phyloP scores from a whole-genome alignment of 2,329 filamentous ascomycete genomes.

The Aschersonia sp. region DNA sequence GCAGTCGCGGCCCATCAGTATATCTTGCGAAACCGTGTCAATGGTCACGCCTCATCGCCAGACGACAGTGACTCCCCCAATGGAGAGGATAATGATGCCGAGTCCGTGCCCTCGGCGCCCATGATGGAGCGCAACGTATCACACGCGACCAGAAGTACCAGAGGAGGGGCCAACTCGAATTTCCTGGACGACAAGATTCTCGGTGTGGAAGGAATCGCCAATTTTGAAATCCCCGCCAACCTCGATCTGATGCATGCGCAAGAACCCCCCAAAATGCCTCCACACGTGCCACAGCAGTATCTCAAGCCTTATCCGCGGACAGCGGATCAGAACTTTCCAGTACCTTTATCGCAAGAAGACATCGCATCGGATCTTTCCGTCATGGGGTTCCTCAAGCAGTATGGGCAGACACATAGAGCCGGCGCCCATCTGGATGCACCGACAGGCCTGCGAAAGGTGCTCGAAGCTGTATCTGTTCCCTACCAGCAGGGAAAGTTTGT shows the following conservation, averaged over 20 bases:
- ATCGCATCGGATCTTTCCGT: slow-evolving; percentile 39
- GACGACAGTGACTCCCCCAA: slow-evolving; percentile 39
- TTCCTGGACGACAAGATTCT: slow-evolving; percentile 42
- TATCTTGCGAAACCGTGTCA: slow-evolving; percentile 40
- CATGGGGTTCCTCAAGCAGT: slow-evolving; percentile 43
- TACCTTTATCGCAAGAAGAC: slow-evolving; percentile 34
- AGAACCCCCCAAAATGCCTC: slow-evolving; percentile 43
- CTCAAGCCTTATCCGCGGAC: slow-evolving; percentile 41
- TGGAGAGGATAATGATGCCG: slow-evolving; percentile 34
- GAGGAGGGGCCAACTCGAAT: slow-evolving; percentile 27
- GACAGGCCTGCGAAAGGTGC: slow-evolving; percentile 36
- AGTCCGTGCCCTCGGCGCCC: slow-evolving; percentile 31
- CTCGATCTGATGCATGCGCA: slow-evolving; percentile 39
- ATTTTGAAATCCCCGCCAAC: slow-evolving; percentile 43
- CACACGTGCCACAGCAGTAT: slow-evolving; percentile 40
- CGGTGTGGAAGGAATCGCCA: slow-evolving; percentile 44
- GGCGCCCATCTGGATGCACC: slow-evolving; percentile 41
- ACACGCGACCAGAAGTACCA: slow-evolving; percentile 48
- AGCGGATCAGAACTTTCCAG: slow-evolving; percentile 40
- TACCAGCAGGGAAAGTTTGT: slow-evolving; percentile 32
- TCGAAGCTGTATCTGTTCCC: slow-evolving; percentile 38
- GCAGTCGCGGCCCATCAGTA: slow-evolving; percentile 48
- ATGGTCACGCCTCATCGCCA: slow-evolving; percentile 33
- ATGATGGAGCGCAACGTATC: slow-evolving; percentile 50
- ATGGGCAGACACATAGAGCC: slow-evolving; percentile 35